Percentiles rank a stretch among this genome's conserved stretches.
phyloP scores from a whole-genome alignment of 108 stramenopile genomes.

The Skeletonema tropicum region DNA sequence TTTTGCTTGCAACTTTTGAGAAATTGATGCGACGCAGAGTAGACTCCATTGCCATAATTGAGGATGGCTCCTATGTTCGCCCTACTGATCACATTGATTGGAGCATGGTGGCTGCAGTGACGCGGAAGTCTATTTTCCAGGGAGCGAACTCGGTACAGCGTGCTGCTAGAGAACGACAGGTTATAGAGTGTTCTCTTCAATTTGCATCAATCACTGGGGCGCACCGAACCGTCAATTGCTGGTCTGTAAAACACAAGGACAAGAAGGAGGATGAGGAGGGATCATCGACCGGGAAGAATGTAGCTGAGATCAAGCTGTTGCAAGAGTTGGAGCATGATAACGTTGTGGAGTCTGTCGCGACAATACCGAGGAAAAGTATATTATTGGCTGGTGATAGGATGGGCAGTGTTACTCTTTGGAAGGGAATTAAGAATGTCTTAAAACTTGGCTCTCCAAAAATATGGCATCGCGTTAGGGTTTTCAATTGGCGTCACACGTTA shows the following conservation, averaged over 20 bases:
- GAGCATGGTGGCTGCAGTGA: conserved; percentile 25
- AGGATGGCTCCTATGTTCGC: conserved; percentile 36
- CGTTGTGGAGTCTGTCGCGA: conserved; percentile 30
- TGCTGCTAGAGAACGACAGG: conserved; percentile 34
- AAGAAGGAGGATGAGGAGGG: neutral
- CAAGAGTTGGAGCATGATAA: conserved; percentile 34
- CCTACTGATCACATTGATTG: conserved; percentile 34
- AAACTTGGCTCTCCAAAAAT: conserved; percentile 8
- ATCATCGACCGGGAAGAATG: conserved; percentile 16
- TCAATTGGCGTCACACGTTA: conserved; percentile 17
- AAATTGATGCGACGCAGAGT: conserved; percentile 31
- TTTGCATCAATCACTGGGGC: conserved; percentile 35
- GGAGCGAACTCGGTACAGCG: conserved; percentile 27
- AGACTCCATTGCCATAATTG: conserved; percentile 21
- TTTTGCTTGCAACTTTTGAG: conserved; percentile 33
- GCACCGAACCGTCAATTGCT: conserved; percentile 31
- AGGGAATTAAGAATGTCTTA: conserved; percentile 16
- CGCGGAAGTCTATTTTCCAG: conserved; percentile 18
- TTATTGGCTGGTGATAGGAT: conserved; percentile 43
- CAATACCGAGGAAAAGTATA: conserved; percentile 21
- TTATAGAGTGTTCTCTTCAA: conserved; percentile 34
- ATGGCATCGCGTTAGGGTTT: conserved; percentile 35
- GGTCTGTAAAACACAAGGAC: conserved; percentile 33
- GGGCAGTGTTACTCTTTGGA: conserved; percentile 36
- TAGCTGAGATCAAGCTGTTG: conserved; percentile 23